phyloP scores from a whole-genome alignment of 768 basidiomycete species.

The Mycena vitilis region DNA sequence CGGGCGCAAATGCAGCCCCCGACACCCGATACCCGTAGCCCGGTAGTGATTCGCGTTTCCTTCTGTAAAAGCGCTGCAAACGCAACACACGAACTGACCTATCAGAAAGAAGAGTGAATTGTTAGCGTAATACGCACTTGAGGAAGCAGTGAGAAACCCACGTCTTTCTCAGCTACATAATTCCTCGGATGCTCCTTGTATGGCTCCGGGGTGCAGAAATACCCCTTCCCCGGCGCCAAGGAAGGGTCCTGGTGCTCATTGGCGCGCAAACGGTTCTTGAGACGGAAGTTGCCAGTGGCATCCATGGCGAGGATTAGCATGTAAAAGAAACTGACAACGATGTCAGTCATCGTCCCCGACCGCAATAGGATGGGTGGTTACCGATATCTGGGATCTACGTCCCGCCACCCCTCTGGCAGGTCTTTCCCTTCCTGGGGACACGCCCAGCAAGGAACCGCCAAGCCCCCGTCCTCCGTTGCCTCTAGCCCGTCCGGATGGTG shows the following conservation, averaged over 20 bases:
- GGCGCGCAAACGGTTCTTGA: conserved; percentile 28
- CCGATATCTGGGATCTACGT: neutral
- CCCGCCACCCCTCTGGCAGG: conserved; percentile 35
- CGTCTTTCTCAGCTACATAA: conserved; percentile 24
- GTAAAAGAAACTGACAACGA: conserved; percentile 7
- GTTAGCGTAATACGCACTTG: neutral
- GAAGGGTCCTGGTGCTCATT: conserved; percentile 34
- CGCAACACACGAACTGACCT: conserved; percentile 35
- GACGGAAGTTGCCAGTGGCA: conserved; percentile 39
- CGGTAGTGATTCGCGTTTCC: conserved; percentile 26
- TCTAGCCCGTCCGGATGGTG: conserved; percentile 7
- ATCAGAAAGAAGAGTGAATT: no score
- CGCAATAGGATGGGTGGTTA: no score
- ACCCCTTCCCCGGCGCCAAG: conserved; percentile 26
- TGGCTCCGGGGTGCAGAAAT: conserved; percentile 24
- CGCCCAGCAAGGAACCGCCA: neutral
- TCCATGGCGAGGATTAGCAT: conserved; percentile 32
- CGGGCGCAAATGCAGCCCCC: neutral
- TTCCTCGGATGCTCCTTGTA: conserved; percentile 21
- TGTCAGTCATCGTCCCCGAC: neutral
- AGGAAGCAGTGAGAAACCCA: neutral
- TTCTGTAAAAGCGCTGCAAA: conserved; percentile 35
- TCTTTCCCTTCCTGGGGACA: conserved; percentile 27
- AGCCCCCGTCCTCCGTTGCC: neutral
- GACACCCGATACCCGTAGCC: neutral